Conservation (phyloP, 192 early-diverging fungal genomes). For the Neocallimastix lanati region DNA sequence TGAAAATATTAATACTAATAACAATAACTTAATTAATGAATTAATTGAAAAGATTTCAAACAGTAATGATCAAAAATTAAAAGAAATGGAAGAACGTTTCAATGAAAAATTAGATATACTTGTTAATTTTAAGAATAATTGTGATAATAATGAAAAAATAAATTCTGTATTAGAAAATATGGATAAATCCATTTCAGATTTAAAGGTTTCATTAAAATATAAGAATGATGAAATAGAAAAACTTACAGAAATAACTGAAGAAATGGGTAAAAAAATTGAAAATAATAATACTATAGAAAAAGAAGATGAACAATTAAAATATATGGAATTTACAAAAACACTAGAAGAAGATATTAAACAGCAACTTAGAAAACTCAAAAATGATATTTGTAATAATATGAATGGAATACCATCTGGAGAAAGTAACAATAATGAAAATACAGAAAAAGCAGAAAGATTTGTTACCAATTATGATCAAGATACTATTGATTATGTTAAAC, state of each 20-base stretch:
- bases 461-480: background rate
- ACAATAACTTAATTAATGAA: background rate
- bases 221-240: background rate
- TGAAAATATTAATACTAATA: background rate
- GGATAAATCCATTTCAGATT: background rate
- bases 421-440: too few relatives aligned
- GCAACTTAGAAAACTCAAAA: background rate
- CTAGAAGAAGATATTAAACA: background rate
- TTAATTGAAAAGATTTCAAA: background rate
- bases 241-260: background rate
- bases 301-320: background rate
- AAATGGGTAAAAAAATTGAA: background rate
- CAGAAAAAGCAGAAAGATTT: too few relatives aligned
- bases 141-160: background rate
- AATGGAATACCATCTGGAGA: background rate
- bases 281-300: background rate
- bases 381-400: background rate
- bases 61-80: background rate
- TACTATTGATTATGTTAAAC: background rate
- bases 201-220: background rate
- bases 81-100: background rate
- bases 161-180: background rate
- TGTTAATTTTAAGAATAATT: background rate
- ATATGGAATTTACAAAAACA: background rate
- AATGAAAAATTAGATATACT: background rate